These are phyloP conservation scores for Fusarium kyushuense DNA, from an alignment of 2,329 filamentous ascomycete species.

Conservation along the genomic window DNA sequence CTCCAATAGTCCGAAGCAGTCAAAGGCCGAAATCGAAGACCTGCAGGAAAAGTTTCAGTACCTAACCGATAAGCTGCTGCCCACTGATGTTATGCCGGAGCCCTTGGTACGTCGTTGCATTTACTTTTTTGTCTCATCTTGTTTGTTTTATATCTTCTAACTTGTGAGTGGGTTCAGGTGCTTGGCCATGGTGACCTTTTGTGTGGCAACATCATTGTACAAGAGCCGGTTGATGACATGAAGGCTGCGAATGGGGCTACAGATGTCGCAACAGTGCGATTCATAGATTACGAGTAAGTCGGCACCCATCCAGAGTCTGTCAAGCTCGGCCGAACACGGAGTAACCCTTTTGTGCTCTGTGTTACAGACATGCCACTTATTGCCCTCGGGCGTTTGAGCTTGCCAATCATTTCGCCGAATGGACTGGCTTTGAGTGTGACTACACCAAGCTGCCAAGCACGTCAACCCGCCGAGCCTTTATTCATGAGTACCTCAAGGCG, in stretches of 20 bases:
- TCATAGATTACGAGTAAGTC: slow-evolving; percentile 45
- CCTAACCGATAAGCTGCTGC: slow-evolving; percentile 19
- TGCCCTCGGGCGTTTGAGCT: slow-evolving; percentile 42
- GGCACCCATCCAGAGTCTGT: neutral
- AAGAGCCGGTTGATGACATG: slow-evolving; percentile 9
- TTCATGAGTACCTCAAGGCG: slow-evolving; percentile 34
- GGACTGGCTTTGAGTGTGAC: slow-evolving; percentile 41
- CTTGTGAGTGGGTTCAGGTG: slow-evolving; percentile 21
- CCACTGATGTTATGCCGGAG: slow-evolving; percentile 12
- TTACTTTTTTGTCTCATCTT: neutral
- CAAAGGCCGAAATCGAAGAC: slow-evolving; percentile 6
- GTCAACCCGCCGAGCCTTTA: slow-evolving; percentile 33
- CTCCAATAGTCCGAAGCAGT: slow-evolving; percentile 6
- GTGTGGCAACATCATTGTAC: slow-evolving; percentile 42
- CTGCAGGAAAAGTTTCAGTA: slow-evolving; percentile 36
- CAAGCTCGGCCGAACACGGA: neutral
- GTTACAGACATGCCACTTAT: slow-evolving; percentile 40
- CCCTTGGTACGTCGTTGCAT: slow-evolving; percentile 33
- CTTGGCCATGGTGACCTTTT: slow-evolving; percentile 42
- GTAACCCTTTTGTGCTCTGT: neutral
- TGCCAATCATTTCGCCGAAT: slow-evolving; percentile 44
- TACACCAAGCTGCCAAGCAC: slow-evolving; percentile 15
- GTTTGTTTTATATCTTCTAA: neutral
- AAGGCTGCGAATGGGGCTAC: neutral
- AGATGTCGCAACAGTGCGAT: slow-evolving; percentile 30